These are phyloP conservation scores for Tilletia caries DNA, from an alignment of 1,284 basidiomycete genomes.

Conservation along the genomic window DNA sequence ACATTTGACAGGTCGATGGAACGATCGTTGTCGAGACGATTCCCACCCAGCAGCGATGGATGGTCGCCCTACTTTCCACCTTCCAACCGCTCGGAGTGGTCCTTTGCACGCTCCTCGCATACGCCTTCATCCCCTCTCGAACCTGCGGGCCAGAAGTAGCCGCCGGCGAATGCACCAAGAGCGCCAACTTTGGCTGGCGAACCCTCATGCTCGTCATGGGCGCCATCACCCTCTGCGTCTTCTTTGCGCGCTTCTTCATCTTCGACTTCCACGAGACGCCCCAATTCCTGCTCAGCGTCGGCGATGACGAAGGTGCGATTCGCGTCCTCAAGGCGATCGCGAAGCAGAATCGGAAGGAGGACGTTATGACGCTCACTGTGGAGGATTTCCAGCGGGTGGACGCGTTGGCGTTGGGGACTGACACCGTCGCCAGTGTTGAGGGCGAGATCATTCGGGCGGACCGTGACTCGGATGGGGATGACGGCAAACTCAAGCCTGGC, in stretches of 20 bases:
- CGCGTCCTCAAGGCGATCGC: slow-evolving; percentile 33
- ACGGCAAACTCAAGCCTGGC: too few relatives aligned
- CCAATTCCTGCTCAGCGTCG: slow-evolving; percentile 40
- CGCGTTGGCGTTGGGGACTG: slow-evolving; percentile 2
- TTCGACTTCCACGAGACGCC: slow-evolving; percentile 47
- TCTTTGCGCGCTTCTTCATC: slow-evolving; percentile 45
- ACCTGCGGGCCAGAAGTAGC: slow-evolving; percentile 28
- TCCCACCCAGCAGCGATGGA: slow-evolving; percentile 22
- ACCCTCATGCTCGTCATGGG: slow-evolving; percentile 47
- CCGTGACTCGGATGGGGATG: slow-evolving; percentile 17
- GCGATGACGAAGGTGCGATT: slow-evolving; percentile 40
- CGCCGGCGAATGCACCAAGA: slow-evolving; percentile 24
- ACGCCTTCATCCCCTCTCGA: slow-evolving; percentile 40
- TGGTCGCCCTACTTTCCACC: slow-evolving; percentile 38
- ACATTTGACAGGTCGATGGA: not conserved
- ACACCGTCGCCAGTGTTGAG: slow-evolving; percentile 20
- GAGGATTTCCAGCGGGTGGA: slow-evolving; percentile 48
- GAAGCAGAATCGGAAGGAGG: slow-evolving; percentile 46
- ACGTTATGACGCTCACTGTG: slow-evolving; percentile 52
- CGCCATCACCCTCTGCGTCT: slow-evolving; percentile 45
- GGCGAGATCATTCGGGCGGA: slow-evolving; percentile 42
- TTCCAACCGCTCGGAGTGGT: slow-evolving; percentile 48
- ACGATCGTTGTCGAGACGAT: slow-evolving; percentile 12
- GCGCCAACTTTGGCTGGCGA: slow-evolving; percentile 49
- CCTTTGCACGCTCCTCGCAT: slow-evolving; percentile 28